These are phyloP conservation scores for Chytridiales sp. DNA, from an alignment of 371 early-diverging fungal genomes.

Conservation along the genomic window DNA sequence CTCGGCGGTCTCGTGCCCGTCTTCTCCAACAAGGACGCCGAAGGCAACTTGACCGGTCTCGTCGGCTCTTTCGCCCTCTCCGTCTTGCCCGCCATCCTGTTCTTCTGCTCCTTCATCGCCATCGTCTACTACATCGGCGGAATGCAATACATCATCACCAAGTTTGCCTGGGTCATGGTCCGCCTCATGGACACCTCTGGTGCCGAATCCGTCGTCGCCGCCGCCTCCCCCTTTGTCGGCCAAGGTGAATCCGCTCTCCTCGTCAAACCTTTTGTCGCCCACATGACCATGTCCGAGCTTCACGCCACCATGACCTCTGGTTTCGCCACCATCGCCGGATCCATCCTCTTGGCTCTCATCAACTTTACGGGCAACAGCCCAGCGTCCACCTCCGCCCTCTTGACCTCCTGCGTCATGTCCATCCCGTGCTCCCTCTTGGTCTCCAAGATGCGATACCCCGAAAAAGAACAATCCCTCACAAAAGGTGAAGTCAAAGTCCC, in stretches of 20 bases:
- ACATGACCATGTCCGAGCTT: constrained; percentile 83
- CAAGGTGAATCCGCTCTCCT: constrained; percentile 83
- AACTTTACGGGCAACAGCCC: constrained; percentile 29
- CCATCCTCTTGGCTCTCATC: constrained; percentile 64
- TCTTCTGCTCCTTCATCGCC: constrained; percentile 85
- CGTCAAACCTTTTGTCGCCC: constrained; percentile 77
- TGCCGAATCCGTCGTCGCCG: constrained; percentile 85
- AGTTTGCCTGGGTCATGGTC: constrained; percentile 69
- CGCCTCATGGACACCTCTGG: constrained; percentile 77
- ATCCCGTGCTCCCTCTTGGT: constrained; percentile 84
- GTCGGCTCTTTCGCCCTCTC: constrained; percentile 60
- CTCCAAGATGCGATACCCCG: constrained; percentile 85
- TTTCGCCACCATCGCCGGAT: constrained; percentile 86
- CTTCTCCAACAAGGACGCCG: constrained; percentile 14
- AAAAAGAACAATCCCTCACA: constrained; percentile 75
- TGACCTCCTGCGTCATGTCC: constrained; percentile 89
- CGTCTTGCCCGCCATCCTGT: constrained; percentile 82
- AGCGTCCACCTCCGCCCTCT: constrained; percentile 24
- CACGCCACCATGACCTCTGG: constrained; percentile 91
- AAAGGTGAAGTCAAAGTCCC: constrained; percentile 63
- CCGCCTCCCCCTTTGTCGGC: constrained; percentile 72
- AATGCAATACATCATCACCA: constrained; percentile 77
- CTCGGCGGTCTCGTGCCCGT: constrained; percentile 54
- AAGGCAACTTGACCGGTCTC: not conserved
- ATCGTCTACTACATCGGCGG: constrained; percentile 82